Conservation (phyloP, 2,329 filamentous ascomycete genomes). For the Fusarium foetens region DNA sequence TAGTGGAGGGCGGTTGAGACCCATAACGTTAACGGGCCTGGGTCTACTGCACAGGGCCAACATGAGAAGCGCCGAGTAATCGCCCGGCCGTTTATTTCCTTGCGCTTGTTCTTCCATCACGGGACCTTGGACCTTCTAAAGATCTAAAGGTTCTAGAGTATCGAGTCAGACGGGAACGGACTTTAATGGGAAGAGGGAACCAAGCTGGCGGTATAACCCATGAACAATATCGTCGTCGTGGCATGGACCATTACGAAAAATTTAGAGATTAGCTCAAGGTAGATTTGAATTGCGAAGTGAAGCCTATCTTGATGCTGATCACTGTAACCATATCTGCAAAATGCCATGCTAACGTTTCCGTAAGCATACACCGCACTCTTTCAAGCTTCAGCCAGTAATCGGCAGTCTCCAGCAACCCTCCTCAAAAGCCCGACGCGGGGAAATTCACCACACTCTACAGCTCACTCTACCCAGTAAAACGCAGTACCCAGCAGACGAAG, state of each 20-base stretch:
- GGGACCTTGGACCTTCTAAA: not conserved
- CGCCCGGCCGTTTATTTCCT: slow-evolving; percentile 45
- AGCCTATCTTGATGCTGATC: not conserved
- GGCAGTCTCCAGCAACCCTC: slow-evolving; percentile 14
- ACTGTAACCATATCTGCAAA: not conserved
- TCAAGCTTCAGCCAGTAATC: slow-evolving; percentile 1
- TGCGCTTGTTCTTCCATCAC: not conserved
- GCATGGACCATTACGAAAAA: not conserved
- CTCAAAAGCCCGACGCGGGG: slow-evolving; percentile 31
- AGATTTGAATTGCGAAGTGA: not conserved
- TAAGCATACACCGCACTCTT: not conserved
- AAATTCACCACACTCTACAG: slow-evolving; percentile 7
- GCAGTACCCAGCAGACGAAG: slow-evolving; percentile 1
- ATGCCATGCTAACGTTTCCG: slow-evolving; percentile 3
- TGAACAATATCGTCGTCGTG: not conserved
- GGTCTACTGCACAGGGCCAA: slow-evolving; percentile 1
- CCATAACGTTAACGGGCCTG: slow-evolving; percentile 40
- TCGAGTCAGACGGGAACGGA: slow-evolving; percentile 10
- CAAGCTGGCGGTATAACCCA: slow-evolving; percentile 18
- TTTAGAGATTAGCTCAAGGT: not conserved
- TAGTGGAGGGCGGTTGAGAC: slow-evolving; percentile 37
- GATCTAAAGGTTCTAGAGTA: not conserved
- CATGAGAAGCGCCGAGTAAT: slow-evolving; percentile 53
- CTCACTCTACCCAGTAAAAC: not conserved
- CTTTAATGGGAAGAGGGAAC: slow-evolving; percentile 14